Conservation (phyloP, 75 land plant genomes). For the Cunninghamia lanceolata region DNA sequence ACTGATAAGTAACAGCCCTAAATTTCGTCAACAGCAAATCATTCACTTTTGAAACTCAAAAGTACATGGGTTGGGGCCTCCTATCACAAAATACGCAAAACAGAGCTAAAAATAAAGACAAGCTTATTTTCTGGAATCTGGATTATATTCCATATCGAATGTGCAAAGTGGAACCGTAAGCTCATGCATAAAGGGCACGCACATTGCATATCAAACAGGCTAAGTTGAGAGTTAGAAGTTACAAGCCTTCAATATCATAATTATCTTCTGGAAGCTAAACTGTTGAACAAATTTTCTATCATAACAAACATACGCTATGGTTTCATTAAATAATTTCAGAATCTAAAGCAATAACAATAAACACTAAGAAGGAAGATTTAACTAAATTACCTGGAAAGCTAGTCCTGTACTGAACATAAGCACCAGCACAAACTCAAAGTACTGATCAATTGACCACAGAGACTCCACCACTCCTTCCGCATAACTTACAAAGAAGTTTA, state of each 20-base stretch:
- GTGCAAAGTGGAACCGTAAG: background rate
- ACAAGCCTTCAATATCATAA: background rate
- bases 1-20: background rate
- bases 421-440: slow-evolving; percentile 96
- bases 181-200: background rate
- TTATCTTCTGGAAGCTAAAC: background rate
- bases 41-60: background rate
- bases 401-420: slow-evolving; percentile 99
- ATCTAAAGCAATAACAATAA: background rate
- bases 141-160: background rate
- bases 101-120: background rate
- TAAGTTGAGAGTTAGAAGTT: background rate
- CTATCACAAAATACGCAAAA: background rate
- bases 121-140: background rate
- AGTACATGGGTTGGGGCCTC: background rate
- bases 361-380: background rate
- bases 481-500: slow-evolving; percentile 92
- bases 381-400: slow-evolving; percentile 81
- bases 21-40: background rate
- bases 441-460: slow-evolving; percentile 98
- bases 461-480: slow-evolving; percentile 99
- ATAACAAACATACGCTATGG: background rate
- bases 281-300: background rate
- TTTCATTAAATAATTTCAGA: slow-evolving; percentile 1
- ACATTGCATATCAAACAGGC: background rate